Conservation (phyloP, 805 yeast genomes). For the Candida pseudoglaebosa region DNA sequence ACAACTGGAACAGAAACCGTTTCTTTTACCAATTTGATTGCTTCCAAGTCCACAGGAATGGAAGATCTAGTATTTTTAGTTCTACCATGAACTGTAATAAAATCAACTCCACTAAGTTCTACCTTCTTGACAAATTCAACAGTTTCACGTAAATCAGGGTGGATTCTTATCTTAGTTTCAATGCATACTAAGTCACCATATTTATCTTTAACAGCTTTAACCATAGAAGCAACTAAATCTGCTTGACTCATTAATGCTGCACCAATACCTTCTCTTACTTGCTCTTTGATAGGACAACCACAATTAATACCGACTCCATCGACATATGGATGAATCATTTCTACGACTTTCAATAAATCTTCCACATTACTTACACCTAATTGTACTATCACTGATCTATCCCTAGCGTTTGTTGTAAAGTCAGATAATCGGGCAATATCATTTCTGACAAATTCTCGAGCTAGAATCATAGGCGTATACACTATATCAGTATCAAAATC, state of each 20-base stretch:
- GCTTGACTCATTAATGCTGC: conserved; percentile 89
- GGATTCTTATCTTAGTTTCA: conserved; percentile 91
- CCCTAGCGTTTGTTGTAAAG: conserved; percentile 72
- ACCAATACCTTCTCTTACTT: conserved; percentile 93
- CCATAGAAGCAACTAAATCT: conserved; percentile 79
- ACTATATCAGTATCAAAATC: conserved; percentile 76
- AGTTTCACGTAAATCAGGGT: conserved; percentile 69
- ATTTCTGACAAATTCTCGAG: conserved; percentile 89
- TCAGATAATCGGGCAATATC: conserved; percentile 77
- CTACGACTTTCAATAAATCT: conserved; percentile 78
- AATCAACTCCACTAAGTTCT: conserved; percentile 87
- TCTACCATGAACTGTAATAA: conserved; percentile 92
- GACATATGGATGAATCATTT: conserved; percentile 84
- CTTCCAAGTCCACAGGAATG: conserved; percentile 77
- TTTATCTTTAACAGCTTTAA: conserved; percentile 69
- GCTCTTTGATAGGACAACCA: conserved; percentile 96
- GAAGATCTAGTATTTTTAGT: conserved; percentile 82
- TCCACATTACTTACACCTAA: conserved; percentile 84
- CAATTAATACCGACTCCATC: conserved; percentile 95
- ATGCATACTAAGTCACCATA: conserved; percentile 71
- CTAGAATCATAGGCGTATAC: conserved; percentile 94
- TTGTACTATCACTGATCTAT: conserved; percentile 77
- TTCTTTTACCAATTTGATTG: conserved; percentile 62
- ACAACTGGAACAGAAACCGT: conserved; percentile 70
- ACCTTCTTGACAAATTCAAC: conserved; percentile 65